These are phyloP conservation scores for Choiromyces venosus DNA, from an alignment of 495 filamentous ascomycete genomes.

Conservation along the genomic window DNA sequence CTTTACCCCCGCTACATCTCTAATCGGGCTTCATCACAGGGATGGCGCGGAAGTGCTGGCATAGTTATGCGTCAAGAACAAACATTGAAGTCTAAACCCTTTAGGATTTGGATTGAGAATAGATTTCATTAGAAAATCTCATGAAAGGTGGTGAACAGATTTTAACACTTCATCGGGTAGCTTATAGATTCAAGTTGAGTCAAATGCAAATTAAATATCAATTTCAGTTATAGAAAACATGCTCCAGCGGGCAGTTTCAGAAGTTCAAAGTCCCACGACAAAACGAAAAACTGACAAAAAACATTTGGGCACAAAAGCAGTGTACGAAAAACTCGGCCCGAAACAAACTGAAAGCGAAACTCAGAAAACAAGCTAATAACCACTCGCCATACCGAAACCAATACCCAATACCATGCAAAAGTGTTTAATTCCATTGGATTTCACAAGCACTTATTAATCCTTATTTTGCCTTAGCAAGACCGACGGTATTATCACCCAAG, in stretches of 20 bases:
- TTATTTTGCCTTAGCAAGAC: conserved; percentile 73
- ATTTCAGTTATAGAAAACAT: not conserved
- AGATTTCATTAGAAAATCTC: not conserved
- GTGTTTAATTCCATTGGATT: not conserved
- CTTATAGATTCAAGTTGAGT: not conserved
- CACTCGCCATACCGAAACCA: not conserved
- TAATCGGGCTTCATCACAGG: not conserved
- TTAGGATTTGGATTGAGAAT: not conserved
- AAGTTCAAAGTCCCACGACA: not conserved
- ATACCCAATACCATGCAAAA: conserved; percentile 7
- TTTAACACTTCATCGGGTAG: not conserved
- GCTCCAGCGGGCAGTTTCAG: not conserved
- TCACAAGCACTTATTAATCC: conserved; percentile 11
- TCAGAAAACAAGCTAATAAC: conserved; percentile 16
- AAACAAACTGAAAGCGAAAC: conserved; percentile 9
- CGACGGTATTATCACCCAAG: conserved; percentile 74
- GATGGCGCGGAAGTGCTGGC: not conserved
- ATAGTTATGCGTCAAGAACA: not conserved
- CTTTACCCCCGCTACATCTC: too few relatives aligned
- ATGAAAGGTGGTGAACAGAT: not conserved
- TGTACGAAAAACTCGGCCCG: conserved; percentile 10
- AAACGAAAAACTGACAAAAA: not conserved
- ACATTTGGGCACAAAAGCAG: not conserved
- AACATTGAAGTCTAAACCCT: not conserved
- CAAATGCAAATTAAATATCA: not conserved